Evolutionary conservation across 768 basidiomycete genomes (phyloP).

Genomic region (Lentinula raphanica): DNA sequence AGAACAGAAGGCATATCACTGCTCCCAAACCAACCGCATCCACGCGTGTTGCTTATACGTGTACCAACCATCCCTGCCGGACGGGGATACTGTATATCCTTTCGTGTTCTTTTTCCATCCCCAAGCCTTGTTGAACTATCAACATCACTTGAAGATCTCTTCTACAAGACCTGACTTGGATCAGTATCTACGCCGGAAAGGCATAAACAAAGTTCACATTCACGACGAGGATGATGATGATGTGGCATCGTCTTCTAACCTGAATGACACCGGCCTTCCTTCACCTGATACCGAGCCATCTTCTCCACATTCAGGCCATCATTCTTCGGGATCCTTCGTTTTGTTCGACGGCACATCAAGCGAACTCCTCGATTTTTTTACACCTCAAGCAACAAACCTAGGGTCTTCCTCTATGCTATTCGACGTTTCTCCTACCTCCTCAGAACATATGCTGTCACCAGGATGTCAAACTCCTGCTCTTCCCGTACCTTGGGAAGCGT

Average conservation of each 20-base stretch:
- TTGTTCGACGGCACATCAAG: not conserved
- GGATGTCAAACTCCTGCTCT: conserved; percentile 17
- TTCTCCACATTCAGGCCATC: conserved; percentile 5
- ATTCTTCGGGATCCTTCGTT: not conserved
- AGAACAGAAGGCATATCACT: conserved; percentile 35
- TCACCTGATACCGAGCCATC: conserved; percentile 6
- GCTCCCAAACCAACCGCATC: conserved; percentile 42
- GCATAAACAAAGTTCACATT: too few species aligned
- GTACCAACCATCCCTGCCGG: conserved; percentile 33
- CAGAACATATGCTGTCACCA: conserved; percentile 9
- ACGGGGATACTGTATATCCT: conserved; percentile 35
- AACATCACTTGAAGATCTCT: conserved; percentile 10
- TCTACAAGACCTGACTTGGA: not conserved
- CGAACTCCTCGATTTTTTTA: not conserved
- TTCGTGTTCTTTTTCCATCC: conserved; percentile 49
- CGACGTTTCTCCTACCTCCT: conserved; percentile 2
- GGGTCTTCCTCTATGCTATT: conserved; percentile 3
- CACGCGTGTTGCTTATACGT: conserved; percentile 46
- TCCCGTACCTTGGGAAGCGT: conserved; percentile 40
- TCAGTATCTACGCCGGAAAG: not conserved
- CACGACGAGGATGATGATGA: not conserved
- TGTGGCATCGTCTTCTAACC: not conserved
- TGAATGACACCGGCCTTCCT: not conserved
- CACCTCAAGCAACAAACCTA: not conserved
- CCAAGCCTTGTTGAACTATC: conserved; percentile 30